Evolutionary conservation across 2,329 filamentous ascomycete species (phyloP).

Genomic region (Thermoascus crustaceus): DNA sequence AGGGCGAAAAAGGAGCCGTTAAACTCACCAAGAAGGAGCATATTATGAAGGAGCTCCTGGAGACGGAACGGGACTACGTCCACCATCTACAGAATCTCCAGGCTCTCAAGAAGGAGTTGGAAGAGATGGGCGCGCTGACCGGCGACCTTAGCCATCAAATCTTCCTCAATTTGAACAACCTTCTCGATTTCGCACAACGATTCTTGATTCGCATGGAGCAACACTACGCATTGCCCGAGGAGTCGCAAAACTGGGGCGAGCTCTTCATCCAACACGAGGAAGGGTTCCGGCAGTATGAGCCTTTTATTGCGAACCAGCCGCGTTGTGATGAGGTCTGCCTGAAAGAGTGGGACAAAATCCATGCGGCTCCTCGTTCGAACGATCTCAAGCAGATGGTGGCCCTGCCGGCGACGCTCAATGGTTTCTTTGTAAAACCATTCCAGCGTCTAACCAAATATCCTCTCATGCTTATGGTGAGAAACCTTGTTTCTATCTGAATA

Average conservation of each 20-base stretch:
- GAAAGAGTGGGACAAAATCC: constrained; percentile 79
- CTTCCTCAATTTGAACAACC: constrained; percentile 90
- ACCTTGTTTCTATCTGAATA: constrained; percentile 1
- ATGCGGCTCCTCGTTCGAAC: constrained; percentile 57
- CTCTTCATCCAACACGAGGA: constrained; percentile 80
- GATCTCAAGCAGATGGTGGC: constrained; percentile 66
- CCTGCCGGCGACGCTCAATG: constrained; percentile 78
- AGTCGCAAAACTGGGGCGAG: constrained; percentile 86
- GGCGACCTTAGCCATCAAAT: constrained; percentile 90
- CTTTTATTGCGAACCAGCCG: constrained; percentile 93
- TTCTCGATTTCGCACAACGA: constrained; percentile 89
- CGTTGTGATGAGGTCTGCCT: constrained; percentile 81
- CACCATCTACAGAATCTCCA: constrained; percentile 93
- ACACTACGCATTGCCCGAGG: constrained; percentile 72
- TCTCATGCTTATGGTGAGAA: constrained; percentile 70
- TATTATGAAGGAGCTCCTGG: constrained; percentile 83
- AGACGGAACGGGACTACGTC: constrained; percentile 95
- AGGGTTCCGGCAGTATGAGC: constrained; percentile 85
- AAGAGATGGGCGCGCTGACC: constrained; percentile 77
- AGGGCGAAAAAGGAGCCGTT: constrained; percentile 32
- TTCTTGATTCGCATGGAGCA: constrained; percentile 96
- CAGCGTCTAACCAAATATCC: constrained; percentile 94
- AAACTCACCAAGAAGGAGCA: constrained; percentile 71
- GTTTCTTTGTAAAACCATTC: constrained; percentile 93
- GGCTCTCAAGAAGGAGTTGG: constrained; percentile 79